Base-by-base conservation (phyloP, 2,329 filamentous ascomycete species). In the Chaetomium sp. region DNA sequence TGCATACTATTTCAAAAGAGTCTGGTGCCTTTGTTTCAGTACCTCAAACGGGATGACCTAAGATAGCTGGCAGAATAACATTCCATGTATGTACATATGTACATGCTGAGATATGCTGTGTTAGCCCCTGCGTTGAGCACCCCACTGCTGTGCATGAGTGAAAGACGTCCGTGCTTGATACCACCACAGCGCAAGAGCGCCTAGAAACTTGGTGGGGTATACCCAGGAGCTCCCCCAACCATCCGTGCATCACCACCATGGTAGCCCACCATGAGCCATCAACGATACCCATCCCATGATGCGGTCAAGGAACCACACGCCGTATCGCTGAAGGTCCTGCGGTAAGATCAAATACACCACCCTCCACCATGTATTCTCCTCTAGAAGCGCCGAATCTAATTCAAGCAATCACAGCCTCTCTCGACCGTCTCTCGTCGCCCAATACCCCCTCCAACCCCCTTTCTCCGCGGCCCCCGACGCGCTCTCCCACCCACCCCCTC, bases 311-410 rank as follows among this genome's bases (percentile, higher is more conserved):
- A 91, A 71, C 87, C 88, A 40, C 88, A 91, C 71, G 83, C 85
- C 19, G 82, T 91, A 46, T 91, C 87, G 51, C 75, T 91, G 52
- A 92, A 91, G 75, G 88, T 88, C 49, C 75, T 88, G 40, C 76
- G 85, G 85, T 86, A 74, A 45, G 61, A 27, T 38, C 10, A 27
- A 1, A 33, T 42, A 36, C 34, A 10, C 7, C 19, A 8, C 12
- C 37, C 33, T 35, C 32, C 33, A 43, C 56, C 59, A 54, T 59
- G 54, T 42, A 14, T 40, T 40, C 37, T 11, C 40, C 12, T 6
- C 3, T n/a, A 36, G 14, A 6, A 5, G 40, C 7, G 37, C 8
- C n/a, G n/a, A 49, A 55, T 54, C 52, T 5, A 43, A 54, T 38
- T 35, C 2, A 49, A 5, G 54, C 58, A 57, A 33, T 5, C n/a